Evolutionary conservation across 2,329 filamentous ascomycete genomes (phyloP).

Genomic region (Berkeleyomyces basicola): DNA sequence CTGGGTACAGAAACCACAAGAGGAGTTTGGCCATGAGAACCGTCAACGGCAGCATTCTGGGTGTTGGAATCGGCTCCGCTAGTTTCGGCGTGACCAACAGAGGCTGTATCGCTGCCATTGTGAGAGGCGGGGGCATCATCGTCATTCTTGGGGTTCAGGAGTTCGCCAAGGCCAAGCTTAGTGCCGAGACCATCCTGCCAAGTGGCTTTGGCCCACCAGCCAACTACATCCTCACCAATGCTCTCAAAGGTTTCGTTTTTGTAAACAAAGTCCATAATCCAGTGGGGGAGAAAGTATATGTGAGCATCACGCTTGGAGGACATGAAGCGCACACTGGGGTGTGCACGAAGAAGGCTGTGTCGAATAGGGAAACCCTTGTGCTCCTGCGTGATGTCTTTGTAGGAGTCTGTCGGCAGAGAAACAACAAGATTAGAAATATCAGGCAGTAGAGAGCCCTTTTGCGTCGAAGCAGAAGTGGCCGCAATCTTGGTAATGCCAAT

Average conservation of each 20-base stretch:
- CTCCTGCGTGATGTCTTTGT: conserved; percentile 68
- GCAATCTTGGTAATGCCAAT: conserved; percentile 59
- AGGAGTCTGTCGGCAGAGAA: conserved; percentile 72
- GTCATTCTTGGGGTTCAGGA: conserved; percentile 12
- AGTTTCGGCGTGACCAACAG: background rate
- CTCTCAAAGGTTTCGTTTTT: conserved; percentile 71
- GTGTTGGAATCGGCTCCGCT: background rate
- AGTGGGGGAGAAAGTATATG: conserved; percentile 84
- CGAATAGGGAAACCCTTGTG: conserved; percentile 58
- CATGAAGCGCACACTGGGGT: conserved; percentile 63
- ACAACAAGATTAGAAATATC: conserved; percentile 66
- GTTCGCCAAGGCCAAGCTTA: conserved; percentile 42
- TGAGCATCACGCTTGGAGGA: conserved; percentile 81
- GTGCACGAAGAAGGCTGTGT: conserved; percentile 55
- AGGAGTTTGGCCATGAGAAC: conserved; percentile 15
- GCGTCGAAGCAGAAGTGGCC: conserved; percentile 35
- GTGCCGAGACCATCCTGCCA: conserved; percentile 73
- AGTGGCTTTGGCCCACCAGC: conserved; percentile 87
- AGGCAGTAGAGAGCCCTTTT: conserved; percentile 47
- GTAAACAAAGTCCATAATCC: conserved; percentile 72
- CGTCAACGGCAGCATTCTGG: conserved; percentile 4
- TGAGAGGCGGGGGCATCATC: conserved; percentile 8
- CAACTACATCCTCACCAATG: conserved; percentile 78
- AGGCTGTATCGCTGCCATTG: conserved; percentile 8
- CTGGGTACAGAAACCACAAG: conserved; percentile 38